Evolutionary conservation across 371 early-diverging fungal species (phyloP), one percentile per base, ranked within the genome.

Genomic region (Mortierella sp.): DNA sequence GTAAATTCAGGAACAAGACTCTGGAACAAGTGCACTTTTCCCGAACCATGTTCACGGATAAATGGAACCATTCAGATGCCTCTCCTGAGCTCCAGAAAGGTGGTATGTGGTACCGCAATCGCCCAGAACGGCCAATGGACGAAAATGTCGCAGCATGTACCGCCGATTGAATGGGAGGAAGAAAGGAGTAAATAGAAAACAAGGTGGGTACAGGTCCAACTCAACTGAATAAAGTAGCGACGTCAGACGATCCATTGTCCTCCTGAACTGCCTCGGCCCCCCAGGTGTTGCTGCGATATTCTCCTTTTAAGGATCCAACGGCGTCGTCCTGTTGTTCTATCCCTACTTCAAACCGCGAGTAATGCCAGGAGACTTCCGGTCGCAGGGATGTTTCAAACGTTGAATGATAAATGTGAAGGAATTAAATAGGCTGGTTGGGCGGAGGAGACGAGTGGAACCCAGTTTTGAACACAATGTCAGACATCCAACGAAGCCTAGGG

Each of bases 331-430:
- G 37, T 55, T 57, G 28, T 26, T 37, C 37, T 21, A 37, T 64
- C 64, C 64, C 21, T 21, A 37, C 64, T 37, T 64, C 34, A 64
- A 64, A 64, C 64, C 9, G 64, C 64, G 64, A 64, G 37, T 8
- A 21, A 8, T 46, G 8, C 37, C 19, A 9, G 64, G 64, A 64
- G 37, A 64, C 64, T 64, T 64, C 37, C 24, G 40, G 37, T 64
- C 37, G 37, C 37, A 64, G 64, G 19, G 40, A 64, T 64, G 64
- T 64, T 37, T 64, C 8, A 37, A 21, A 64, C 37, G 37, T 21
- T 64, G 37, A 64, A 6, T 37, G 64, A 21, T 64, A 37, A 64
- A 64, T 64, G 43, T 6, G 2, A 19, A 37, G 21, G 34, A 64
- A 64, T 37, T 64, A 64, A 64, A 64, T 64, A 31, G 34, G 21